phyloP scores from a whole-genome alignment of 2,329 filamentous ascomycete genomes.

The Scedosporium dehoogii region DNA sequence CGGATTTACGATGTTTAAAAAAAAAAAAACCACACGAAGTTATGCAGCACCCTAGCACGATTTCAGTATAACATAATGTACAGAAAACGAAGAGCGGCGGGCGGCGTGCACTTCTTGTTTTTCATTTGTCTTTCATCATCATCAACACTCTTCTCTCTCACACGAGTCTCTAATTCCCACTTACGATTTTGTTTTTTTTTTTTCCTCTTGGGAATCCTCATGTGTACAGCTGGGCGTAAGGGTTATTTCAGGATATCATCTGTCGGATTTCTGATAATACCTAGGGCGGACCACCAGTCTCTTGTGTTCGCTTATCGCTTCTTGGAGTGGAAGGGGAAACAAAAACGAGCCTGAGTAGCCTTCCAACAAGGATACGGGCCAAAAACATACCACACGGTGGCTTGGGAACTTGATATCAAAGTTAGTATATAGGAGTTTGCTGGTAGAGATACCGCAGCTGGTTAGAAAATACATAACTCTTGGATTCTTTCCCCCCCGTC shows the following conservation, averaged over 20 bases:
- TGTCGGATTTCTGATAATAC: neutral
- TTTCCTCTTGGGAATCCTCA: neutral
- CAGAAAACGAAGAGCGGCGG: neutral
- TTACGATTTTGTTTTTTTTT: neutral
- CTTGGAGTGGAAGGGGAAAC: neutral
- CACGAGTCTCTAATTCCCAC: neutral
- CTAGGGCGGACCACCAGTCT: neutral
- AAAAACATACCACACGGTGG: neutral
- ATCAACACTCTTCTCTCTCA: neutral
- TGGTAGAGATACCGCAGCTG: conserved; percentile 1
- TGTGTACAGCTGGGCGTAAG: neutral
- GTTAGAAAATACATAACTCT: neutral
- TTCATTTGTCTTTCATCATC: neutral
- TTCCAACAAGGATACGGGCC: neutral
- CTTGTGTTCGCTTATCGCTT: neutral
- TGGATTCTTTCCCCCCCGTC: neutral
- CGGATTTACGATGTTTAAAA: neutral
- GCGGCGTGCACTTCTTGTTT: neutral
- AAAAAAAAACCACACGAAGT: neutral
- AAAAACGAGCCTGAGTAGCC: neutral
- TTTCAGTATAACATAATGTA: neutral
- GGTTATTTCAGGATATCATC: neutral
- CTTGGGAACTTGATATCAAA: neutral
- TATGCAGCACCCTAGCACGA: neutral
- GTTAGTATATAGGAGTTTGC: neutral